phyloP scores from a whole-genome alignment of 2,329 filamentous ascomycete genomes.

The Aaosphaeria pasadenensis region DNA sequence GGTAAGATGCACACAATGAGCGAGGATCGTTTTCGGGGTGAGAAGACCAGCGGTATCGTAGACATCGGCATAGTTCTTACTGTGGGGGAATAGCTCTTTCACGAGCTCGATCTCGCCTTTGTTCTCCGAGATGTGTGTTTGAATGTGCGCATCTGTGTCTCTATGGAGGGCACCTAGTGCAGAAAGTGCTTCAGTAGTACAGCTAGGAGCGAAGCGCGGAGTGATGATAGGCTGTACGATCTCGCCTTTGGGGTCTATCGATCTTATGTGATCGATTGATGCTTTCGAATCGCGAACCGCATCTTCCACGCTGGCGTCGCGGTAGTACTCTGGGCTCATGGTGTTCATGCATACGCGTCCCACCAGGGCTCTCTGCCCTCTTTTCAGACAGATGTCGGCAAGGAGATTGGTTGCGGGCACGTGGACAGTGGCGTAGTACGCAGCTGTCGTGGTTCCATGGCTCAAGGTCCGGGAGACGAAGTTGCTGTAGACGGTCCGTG shows the following conservation, averaged over 20 bases:
- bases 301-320: constrained; percentile 64
- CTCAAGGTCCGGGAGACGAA: constrained; percentile 77
- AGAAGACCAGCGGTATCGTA: constrained; percentile 75
- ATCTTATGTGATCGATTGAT: constrained; percentile 56
- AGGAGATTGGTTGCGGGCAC: constrained; percentile 88
- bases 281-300: constrained; percentile 53
- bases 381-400: constrained; percentile 72
- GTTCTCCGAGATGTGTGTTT: constrained; percentile 92
- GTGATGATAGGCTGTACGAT: constrained; percentile 81
- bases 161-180: constrained; percentile 63
- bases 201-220: constrained; percentile 59
- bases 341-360: constrained; percentile 94
- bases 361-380: constrained; percentile 85
- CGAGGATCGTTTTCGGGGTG: constrained; percentile 71
- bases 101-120: constrained; percentile 70
- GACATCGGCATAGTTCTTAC: constrained; percentile 66
- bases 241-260: constrained; percentile 61
- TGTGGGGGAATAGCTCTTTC: constrained; percentile 62
- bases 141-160: constrained; percentile 64
- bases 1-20: constrained; percentile 77
- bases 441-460: constrained; percentile 87
- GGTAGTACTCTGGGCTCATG: constrained; percentile 73
- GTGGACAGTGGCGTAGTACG: constrained; percentile 92
- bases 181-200: constrained; percentile 54
- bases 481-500: constrained; percentile 70